These are phyloP conservation scores for Starmerella lactis-condensi DNA, from an alignment of 805 yeast species.

Conservation along the genomic window DNA sequence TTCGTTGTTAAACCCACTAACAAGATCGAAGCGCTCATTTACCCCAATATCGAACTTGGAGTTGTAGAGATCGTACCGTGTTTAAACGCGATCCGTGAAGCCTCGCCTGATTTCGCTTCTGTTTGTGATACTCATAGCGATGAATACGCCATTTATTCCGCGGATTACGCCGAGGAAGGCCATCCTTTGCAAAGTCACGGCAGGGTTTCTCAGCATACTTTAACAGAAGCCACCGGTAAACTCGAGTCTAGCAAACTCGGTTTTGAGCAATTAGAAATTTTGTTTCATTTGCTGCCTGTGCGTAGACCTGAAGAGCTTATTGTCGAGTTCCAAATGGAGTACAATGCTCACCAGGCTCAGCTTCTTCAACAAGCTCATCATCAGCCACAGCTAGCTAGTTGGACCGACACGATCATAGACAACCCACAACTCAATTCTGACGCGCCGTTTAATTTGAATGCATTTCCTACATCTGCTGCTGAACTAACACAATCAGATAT, in stretches of 20 bases:
- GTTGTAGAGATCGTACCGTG: constrained; percentile 21
- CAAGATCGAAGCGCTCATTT: constrained; percentile 14
- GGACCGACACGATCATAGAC: too few species aligned
- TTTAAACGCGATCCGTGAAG: constrained; percentile 20
- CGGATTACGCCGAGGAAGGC: constrained; percentile 24
- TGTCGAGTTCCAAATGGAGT: constrained; percentile 3
- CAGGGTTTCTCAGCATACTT: constrained; percentile 12
- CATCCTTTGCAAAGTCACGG: constrained; percentile 28
- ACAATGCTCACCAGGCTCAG: neutral
- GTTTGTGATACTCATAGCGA: constrained; percentile 15
- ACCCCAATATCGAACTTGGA: constrained; percentile 18
- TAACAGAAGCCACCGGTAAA: constrained; percentile 9
- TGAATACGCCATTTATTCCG: constrained; percentile 26
- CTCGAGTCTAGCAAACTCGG: constrained; percentile 5
- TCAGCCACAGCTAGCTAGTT: too few species aligned
- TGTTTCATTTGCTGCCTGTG: constrained; percentile 10
- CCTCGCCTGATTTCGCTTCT: constrained; percentile 24
- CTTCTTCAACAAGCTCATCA: neutral
- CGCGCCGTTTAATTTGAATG: neutral
- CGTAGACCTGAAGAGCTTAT: constrained; percentile 8
- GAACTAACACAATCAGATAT: neutral
- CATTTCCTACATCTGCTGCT: neutral
- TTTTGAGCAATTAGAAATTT: constrained; percentile 10
- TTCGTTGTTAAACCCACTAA: constrained; percentile 22
- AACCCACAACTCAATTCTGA: neutral